phyloP scores from a whole-genome alignment of 2,329 filamentous ascomycete genomes.

The Geosmithia morbida region DNA sequence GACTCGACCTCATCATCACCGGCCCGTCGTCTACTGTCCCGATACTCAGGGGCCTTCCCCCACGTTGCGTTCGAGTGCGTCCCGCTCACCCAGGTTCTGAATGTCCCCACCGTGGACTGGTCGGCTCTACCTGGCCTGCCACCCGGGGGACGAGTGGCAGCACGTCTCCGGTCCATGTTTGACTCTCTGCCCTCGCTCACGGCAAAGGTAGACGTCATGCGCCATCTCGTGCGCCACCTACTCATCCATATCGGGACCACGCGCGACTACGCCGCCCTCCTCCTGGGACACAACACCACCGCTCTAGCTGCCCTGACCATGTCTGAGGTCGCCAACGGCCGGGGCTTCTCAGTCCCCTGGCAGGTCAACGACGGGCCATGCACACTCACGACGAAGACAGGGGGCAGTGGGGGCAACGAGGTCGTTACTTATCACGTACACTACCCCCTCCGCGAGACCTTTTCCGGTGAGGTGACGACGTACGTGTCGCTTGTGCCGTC shows the following conservation, averaged over 20 bases:
- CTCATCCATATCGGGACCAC: slow-evolving; percentile 50
- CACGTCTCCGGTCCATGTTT: slow-evolving; percentile 38
- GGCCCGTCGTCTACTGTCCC: slow-evolving; percentile 30
- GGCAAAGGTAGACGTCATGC: slow-evolving; percentile 58
- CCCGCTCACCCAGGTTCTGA: slow-evolving; percentile 49
- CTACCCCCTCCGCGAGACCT: slow-evolving; percentile 73
- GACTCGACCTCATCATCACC: slow-evolving; percentile 4
- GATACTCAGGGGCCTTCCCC: slow-evolving; percentile 48
- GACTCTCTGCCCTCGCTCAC: slow-evolving; percentile 55
- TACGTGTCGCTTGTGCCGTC: slow-evolving; percentile 46
- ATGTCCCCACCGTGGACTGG: slow-evolving; percentile 38
- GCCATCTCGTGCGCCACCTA: slow-evolving; percentile 57
- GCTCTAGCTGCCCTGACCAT: slow-evolving; percentile 75
- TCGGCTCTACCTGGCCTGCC: slow-evolving; percentile 18
- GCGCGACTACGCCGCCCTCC: slow-evolving; percentile 49
- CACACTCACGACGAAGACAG: slow-evolving; percentile 9
- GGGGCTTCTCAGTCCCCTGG: slow-evolving; percentile 73
- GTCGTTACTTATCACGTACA: slow-evolving; percentile 32
- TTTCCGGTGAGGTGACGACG: slow-evolving; percentile 62
- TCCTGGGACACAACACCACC: slow-evolving; percentile 81
- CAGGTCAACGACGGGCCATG: slow-evolving; percentile 60
- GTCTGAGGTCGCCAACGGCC: slow-evolving; percentile 78
- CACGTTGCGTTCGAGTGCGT: slow-evolving; percentile 48
- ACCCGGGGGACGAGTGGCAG: not conserved
- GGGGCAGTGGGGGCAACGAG: too few relatives aligned